These are phyloP conservation scores for Manihot esculenta DNA, from an alignment of 441 rosid species.

Conservation along the genomic window DNA sequence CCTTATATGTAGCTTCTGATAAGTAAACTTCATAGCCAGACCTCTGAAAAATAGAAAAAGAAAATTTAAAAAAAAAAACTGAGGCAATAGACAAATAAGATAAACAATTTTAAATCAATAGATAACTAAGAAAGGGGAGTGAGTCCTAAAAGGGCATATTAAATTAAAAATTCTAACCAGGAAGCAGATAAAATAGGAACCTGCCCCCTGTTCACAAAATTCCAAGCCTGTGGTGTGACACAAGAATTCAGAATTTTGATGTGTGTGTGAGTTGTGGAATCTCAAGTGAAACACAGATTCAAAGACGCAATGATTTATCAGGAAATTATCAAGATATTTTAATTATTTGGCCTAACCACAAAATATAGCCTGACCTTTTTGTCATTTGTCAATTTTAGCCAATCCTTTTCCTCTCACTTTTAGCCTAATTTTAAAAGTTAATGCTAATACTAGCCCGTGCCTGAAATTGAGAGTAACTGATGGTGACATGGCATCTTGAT, in stretches of 20 bases:
- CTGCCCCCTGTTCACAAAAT: background rate
- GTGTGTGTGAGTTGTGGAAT: background rate
- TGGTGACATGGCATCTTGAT: too few relatives aligned
- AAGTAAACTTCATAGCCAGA: slow-evolving; percentile 92
- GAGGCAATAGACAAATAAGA: slow-evolving; percentile 11
- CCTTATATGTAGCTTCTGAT: slow-evolving; percentile 80
- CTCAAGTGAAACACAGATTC: background rate
- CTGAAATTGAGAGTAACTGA: too few relatives aligned
- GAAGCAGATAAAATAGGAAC: background rate
- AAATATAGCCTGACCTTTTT: too few relatives aligned
- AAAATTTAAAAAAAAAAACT: slow-evolving; percentile 30
- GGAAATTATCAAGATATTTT: background rate
- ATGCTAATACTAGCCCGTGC: too few relatives aligned
- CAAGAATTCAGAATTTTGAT: background rate
- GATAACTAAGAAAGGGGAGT: background rate
- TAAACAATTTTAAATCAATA: background rate
- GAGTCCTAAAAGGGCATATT: background rate
- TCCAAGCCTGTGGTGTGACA: background rate
- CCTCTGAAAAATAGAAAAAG: slow-evolving; percentile 57
- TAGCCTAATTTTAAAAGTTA: too few relatives aligned
- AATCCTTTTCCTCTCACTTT: too few relatives aligned
- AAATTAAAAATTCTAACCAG: background rate
- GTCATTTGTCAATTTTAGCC: too few relatives aligned
- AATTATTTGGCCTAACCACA: too few relatives aligned
- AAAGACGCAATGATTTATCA: background rate